Conservation (phyloP, 1,139 yeast species). For the Yamadazyma oceani region DNA sequence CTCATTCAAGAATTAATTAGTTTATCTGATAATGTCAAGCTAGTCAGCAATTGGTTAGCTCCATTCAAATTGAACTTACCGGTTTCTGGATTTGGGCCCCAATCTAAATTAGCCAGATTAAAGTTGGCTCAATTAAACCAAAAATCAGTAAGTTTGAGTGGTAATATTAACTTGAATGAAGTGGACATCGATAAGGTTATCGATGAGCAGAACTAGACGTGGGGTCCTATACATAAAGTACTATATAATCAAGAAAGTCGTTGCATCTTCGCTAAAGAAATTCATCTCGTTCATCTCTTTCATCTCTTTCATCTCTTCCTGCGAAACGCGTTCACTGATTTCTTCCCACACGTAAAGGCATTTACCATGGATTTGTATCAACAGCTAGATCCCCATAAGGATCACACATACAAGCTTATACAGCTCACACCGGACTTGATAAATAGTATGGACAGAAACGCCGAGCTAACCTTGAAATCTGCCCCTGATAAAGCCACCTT, state of each 20-base stretch:
- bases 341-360: too few relatives aligned
- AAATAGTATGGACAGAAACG: slow-evolving; percentile 33
- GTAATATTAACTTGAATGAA: slow-evolving; percentile 63
- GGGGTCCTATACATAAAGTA: neutral
- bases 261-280: too few relatives aligned
- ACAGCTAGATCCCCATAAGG: slow-evolving; percentile 22
- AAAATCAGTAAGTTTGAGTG: slow-evolving; percentile 55
- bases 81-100: slow-evolving; percentile 70
- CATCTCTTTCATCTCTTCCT: too few relatives aligned
- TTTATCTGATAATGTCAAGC: slow-evolving; percentile 62
- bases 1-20: slow-evolving; percentile 66
- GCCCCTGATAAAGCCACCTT: slow-evolving; percentile 41
- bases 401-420: slow-evolving; percentile 50
- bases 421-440: slow-evolving; percentile 61
- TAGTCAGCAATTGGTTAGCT: slow-evolving; percentile 58
- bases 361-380: slow-evolving; percentile 23
- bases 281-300: too few relatives aligned
- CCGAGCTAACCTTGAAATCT: slow-evolving; percentile 49
- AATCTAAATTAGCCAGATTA: slow-evolving; percentile 53
- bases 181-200: slow-evolving; percentile 69
- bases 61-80: slow-evolving; percentile 73
- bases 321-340: too few relatives aligned
- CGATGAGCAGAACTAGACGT: slow-evolving; percentile 53
- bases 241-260: too few relatives aligned
- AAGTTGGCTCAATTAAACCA: slow-evolving; percentile 45